phyloP scores from a whole-genome alignment of 2,329 filamentous ascomycete genomes.

The Talaromyces sp. region DNA sequence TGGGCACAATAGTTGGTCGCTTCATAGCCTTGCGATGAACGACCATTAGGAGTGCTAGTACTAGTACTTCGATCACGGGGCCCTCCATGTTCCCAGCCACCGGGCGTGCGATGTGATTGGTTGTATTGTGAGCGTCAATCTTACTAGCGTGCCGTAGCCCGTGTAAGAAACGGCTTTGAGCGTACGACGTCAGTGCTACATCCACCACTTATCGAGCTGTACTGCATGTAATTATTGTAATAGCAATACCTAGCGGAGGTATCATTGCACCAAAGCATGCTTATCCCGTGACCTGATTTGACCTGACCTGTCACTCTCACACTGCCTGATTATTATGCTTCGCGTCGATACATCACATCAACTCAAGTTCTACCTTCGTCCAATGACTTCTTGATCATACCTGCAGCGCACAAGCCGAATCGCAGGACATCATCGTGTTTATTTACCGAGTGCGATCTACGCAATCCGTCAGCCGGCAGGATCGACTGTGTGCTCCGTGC shows the following conservation, averaged over 20 bases:
- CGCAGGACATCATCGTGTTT: neutral
- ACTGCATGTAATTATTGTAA: neutral
- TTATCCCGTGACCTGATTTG: constrained; percentile 7
- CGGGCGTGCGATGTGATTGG: neutral
- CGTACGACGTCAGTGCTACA: neutral
- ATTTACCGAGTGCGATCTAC: neutral
- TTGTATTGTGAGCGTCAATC: neutral
- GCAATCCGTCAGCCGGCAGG: neutral
- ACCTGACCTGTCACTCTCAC: neutral
- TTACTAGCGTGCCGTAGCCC: neutral
- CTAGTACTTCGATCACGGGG: neutral
- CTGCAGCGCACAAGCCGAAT: neutral
- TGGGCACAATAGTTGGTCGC: too few species aligned
- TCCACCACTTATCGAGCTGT: neutral
- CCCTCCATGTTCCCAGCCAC: neutral
- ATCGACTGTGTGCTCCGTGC: constrained; percentile 12
- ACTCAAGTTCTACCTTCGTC: neutral
- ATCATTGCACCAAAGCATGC: neutral
- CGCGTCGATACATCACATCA: neutral
- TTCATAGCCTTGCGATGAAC: neutral
- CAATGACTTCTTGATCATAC: neutral
- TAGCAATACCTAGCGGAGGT: neutral
- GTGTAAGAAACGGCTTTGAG: neutral
- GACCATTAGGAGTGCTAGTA: neutral
- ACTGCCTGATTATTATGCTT: neutral